phyloP scores from a whole-genome alignment of 345 rosid species.

The Populus davidiana region DNA sequence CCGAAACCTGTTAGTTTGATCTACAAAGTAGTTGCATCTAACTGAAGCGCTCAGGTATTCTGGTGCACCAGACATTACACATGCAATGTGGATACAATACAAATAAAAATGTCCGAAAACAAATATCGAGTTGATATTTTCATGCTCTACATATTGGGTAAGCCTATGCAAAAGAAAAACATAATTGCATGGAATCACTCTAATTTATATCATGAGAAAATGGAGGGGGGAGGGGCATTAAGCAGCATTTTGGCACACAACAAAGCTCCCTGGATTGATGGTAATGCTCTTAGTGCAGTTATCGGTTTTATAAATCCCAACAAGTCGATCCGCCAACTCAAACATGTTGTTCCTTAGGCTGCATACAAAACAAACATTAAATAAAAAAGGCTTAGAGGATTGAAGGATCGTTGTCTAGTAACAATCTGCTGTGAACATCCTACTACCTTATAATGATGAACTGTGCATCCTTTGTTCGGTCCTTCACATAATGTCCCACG shows the following conservation, averaged over 20 bases:
- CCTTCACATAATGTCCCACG: conserved; percentile 97
- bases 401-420: neutral
- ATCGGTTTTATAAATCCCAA: conserved; percentile 94
- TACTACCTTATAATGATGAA: conserved; percentile 86
- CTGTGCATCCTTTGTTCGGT: conserved; percentile 92
- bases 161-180: neutral
- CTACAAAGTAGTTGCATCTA: neutral
- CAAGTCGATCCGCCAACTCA: conserved; percentile 90
- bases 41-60: neutral
- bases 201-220: too few relatives aligned
- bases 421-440: neutral
- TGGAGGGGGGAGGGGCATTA: conserved; percentile 4
- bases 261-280: conserved; percentile 83
- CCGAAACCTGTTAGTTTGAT: too few relatives aligned
- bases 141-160: neutral
- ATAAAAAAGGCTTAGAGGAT: neutral
- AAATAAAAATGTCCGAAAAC: neutral
- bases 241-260: conserved; percentile 57
- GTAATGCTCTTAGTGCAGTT: conserved; percentile 97
- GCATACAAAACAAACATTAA: conserved; percentile 23
- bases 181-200: neutral
- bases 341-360: conserved; percentile 99
- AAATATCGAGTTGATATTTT: conserved; percentile 25
- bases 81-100: neutral
- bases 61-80: neutral